These are phyloP conservation scores for Vaccinium macrocarpon DNA, from an alignment of 148 eudicot genomes.

Conservation along the genomic window DNA sequence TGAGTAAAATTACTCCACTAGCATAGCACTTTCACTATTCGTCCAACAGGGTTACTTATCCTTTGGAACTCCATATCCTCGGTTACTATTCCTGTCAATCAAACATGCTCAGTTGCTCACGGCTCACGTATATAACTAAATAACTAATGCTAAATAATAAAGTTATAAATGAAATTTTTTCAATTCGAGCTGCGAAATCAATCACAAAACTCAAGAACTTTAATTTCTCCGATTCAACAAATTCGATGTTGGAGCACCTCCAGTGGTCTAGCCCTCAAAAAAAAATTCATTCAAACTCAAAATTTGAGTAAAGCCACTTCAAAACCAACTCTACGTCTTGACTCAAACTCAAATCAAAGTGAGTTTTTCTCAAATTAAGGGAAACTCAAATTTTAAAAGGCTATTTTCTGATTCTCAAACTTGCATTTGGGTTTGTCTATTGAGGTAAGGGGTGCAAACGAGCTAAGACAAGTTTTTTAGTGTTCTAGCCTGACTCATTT, in stretches of 20 bases:
- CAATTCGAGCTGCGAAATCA: not conserved
- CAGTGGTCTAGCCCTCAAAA: too few relatives aligned
- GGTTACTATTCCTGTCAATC: not conserved
- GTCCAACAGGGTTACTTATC: not conserved
- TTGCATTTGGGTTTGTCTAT: too few relatives aligned
- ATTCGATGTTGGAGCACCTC: not conserved
- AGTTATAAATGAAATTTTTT: not conserved
- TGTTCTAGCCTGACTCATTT: too few relatives aligned
- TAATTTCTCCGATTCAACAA: not conserved
- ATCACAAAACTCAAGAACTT: not conserved
- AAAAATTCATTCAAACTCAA: too few relatives aligned
- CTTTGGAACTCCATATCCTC: not conserved
- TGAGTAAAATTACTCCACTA: not conserved
- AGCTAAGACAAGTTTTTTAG: too few relatives aligned
- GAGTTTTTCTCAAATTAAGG: too few relatives aligned
- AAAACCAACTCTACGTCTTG: too few relatives aligned
- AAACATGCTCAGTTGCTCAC: not conserved
- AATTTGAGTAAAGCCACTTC: too few relatives aligned
- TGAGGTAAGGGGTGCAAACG: too few relatives aligned
- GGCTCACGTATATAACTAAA: not conserved
- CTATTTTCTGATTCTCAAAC: too few relatives aligned
- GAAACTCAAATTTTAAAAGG: too few relatives aligned
- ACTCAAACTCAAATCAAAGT: too few relatives aligned
- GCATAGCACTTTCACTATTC: not conserved
- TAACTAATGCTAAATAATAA: not conserved